Evolutionary conservation across 148 eudicot species (phyloP).

Genomic region (Nepenthes mirabilis): DNA sequence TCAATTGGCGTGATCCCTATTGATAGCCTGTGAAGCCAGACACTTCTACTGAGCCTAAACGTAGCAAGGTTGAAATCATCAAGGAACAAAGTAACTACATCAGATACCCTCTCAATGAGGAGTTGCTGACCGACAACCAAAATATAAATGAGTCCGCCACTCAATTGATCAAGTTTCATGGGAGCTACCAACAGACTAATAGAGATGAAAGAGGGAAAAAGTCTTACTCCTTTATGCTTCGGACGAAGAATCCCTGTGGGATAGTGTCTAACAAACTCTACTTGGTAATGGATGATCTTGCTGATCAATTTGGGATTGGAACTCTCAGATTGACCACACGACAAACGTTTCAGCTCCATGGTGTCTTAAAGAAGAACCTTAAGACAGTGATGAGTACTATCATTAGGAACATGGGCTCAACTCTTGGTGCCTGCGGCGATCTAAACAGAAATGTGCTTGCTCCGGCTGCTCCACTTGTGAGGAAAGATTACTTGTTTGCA

Average conservation of each 20-base stretch:
- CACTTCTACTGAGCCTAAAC: conserved; percentile 57
- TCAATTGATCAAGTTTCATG: conserved; percentile 94
- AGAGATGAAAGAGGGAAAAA: conserved; percentile 74
- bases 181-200: conserved; percentile 79
- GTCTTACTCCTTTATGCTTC: conserved; percentile 98
- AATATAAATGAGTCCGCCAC: conserved; percentile 81
- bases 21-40: conserved; percentile 87
- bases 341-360: conserved; percentile 97
- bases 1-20: not conserved
- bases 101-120: conserved; percentile 91
- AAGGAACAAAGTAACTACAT: conserved; percentile 94
- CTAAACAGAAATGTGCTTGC: conserved; percentile 94
- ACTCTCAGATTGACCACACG: conserved; percentile 90
- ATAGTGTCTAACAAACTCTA: conserved; percentile 80
- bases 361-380: conserved; percentile 81
- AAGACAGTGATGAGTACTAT: conserved; percentile 93
- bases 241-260: conserved; percentile 94
- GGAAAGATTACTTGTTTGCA: conserved; percentile 82
- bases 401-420: conserved; percentile 83
- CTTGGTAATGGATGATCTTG: conserved; percentile 93
- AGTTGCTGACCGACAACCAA: conserved; percentile 68
- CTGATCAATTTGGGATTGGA: conserved; percentile 90
- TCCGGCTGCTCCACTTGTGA: conserved; percentile 85
- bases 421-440: conserved; percentile 99
- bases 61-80: conserved; percentile 90